Conservation (phyloP, 495 filamentous ascomycete species). For the Talaromyces proteolyticus region DNA sequence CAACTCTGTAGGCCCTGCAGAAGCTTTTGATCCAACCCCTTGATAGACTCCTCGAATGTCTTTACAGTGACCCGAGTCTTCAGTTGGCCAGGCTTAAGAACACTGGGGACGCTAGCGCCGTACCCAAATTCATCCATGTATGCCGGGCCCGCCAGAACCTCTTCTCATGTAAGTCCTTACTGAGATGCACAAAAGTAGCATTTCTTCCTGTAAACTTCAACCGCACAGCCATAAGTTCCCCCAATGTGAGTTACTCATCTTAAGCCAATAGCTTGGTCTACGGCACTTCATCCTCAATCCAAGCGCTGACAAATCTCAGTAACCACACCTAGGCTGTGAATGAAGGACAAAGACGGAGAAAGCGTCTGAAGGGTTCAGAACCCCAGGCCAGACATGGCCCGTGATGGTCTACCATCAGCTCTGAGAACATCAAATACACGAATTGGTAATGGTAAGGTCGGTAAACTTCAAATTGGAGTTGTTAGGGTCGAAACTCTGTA, state of each 20-base stretch:
- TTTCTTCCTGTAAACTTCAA: background rate
- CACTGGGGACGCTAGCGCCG: background rate
- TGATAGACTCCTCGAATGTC: background rate
- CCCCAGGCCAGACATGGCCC: too few species aligned
- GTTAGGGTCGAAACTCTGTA: constrained; percentile 2
- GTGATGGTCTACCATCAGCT: background rate
- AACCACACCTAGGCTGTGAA: too few species aligned
- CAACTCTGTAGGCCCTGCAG: background rate
- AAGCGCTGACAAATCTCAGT: background rate
- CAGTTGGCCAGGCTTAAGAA: background rate
- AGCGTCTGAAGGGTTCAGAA: too few species aligned
- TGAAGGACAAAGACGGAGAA: too few species aligned
- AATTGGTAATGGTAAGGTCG: background rate
- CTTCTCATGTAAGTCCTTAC: background rate
- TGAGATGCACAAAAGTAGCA: background rate
- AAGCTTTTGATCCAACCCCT: background rate
- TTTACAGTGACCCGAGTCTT: background rate
- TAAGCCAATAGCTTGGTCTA: background rate
- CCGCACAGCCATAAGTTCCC: background rate
- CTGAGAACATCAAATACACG: background rate
- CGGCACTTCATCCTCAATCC: background rate
- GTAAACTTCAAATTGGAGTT: constrained; percentile 3
- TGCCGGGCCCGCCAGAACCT: too few species aligned
- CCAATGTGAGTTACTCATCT: background rate
- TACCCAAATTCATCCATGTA: background rate